Evolutionary conservation across 1,139 yeast species (phyloP), one percentile per base, ranked within the genome.

Genomic region (Candida albicans): DNA sequence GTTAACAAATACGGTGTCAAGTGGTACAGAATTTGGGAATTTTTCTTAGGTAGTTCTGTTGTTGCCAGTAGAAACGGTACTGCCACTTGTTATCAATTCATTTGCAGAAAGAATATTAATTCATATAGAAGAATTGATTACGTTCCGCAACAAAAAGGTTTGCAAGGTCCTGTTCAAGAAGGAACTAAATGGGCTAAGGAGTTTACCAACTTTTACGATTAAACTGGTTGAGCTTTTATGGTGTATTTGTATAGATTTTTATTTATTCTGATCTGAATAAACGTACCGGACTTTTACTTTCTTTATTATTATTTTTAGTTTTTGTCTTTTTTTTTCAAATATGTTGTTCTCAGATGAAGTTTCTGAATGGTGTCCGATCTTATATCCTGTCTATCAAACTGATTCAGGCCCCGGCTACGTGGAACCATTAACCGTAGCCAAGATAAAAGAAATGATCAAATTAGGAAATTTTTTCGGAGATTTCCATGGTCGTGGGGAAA

Each of bases 11-110:
- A 90, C 60, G 97, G 97, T 56, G 70, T 78, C 56, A 84, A 83
- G 71, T 89, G 96, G 96, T 90, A 75, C 72, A 83, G 96, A 69
- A 88, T 89, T 67, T 89, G 96, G 96, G 96, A 88, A 69, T 88
- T 68, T 75, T 89, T 89, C 73, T 80, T 89, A 62, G 88, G 96
- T 51, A 78, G 78, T 45, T 85, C 96, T 22, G 80, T 86, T 47
- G 85, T 89, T 59, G 83, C 87, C 52, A 81, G 96, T 27, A 87
- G 97, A 78, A 96, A 89, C 73, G 96, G 96, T 56, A 83, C 93
- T 57, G 96, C 96, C 40, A 81, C 96, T 43, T 88, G 96, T 69
- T 90, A 81, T 75, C 97, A 89, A 74, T 87, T 89, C 63, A 85
- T 87, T 42, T 77, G 89, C 73, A 84, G 96, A 77, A 90, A 89